These are phyloP conservation scores for Penicillium sp. DNA, from an alignment of 2,329 filamentous ascomycete genomes.

Conservation along the genomic window DNA sequence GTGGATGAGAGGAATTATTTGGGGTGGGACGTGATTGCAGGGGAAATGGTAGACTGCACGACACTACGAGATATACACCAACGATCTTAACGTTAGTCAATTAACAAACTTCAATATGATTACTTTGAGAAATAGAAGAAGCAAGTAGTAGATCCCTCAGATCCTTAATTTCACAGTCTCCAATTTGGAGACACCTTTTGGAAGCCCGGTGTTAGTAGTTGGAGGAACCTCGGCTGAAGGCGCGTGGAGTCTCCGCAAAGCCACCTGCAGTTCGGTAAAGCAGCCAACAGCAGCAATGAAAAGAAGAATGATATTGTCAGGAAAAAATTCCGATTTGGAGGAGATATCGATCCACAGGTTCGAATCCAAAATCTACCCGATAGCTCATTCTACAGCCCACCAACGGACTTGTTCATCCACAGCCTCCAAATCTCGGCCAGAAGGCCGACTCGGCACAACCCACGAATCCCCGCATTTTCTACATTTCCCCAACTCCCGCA, in stretches of 20 bases:
- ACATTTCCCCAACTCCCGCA: constrained; percentile 25
- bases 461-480: constrained; percentile 22
- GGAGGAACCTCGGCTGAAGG: constrained; percentile 13
- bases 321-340: background rate
- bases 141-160: background rate
- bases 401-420: background rate
- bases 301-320: no score
- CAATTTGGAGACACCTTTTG: constrained; percentile 3
- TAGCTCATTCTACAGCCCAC: background rate
- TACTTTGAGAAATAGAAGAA: background rate
- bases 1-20: background rate
- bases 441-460: constrained; percentile 21
- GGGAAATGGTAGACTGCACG: background rate
- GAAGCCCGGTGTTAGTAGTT: background rate
- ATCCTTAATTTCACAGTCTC: background rate
- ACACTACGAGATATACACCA: background rate
- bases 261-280: background rate
- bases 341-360: background rate
- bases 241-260: background rate
- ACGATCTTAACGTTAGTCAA: background rate
- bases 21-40: background rate
- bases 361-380: background rate
- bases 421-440: constrained; percentile 21
- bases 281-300: background rate
- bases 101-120: background rate